Base-by-base conservation (phyloP, 768 basidiomycete genomes). In the Omphalotus guepiniiformis region DNA sequence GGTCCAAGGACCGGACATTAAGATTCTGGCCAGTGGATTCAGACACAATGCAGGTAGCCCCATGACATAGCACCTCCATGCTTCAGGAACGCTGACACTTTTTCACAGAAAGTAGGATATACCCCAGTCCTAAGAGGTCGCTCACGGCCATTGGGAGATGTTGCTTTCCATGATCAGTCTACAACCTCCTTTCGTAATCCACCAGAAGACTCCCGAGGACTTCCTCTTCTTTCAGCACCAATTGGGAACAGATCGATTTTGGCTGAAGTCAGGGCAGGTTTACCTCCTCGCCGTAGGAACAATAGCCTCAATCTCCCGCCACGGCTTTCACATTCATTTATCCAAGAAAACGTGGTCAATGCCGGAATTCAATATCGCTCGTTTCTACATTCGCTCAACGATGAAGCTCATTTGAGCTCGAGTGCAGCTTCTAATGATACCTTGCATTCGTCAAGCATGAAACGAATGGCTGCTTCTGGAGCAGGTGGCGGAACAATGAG, bases 1-100 rank as follows among this genome's bases (percentile, higher is more conserved):
- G 78, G 78, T 90, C 91, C 1, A 94, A 93, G 61, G 96, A 98
- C 59, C 79, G 91, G 16, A 93, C 89, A 0, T 65, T 99, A 27
- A 73, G 92, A 12, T 88, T 97, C 59, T 95, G 93, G 89, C 95
- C 93, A 0, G 75, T 97, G 2, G 80, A 82, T 45, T 63, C 71
- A 1, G 83, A 86, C 27, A 75, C 75, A 30, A 80, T 88, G 71
- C 75, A 85, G 73, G 90, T 80, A 53, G n/a, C 22, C 34, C 12
- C 12, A 7, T 5, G 15, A 3, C 29, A 16, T 41, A 25, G 8
- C 7, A 19, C 18, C 18, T 12, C 23, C 3, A 7, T 35, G 16
- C 22, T 5, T 23, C 5, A 44, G 4, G 9, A 6, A 35, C n/a
- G n/a, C 29, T 34, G 26, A 43, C 22, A 43, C 15, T 16, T n/a